Conservation (phyloP, 108 stramenopile genomes). For the Skeletonema menzelii region DNA sequence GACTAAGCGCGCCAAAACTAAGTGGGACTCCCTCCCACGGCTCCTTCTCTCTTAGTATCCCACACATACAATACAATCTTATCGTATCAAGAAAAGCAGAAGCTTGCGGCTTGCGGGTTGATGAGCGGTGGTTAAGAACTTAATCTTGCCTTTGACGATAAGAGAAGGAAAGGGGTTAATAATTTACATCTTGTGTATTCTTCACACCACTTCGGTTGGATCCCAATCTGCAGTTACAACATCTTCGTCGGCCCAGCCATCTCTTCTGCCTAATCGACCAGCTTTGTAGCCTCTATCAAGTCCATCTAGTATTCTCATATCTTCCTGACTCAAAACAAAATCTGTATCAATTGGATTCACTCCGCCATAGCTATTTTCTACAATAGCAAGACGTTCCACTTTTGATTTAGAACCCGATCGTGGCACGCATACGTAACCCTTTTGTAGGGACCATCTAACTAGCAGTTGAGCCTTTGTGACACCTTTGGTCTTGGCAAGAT, state of each 20-base stretch:
- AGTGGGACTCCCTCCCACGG: no score
- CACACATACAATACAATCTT: no score
- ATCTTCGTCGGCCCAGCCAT: slow-evolving; percentile 79
- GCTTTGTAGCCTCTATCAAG: slow-evolving; percentile 58
- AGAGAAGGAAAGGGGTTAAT: no score
- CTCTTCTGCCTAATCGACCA: slow-evolving; percentile 69
- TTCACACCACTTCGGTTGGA: slow-evolving; percentile 42
- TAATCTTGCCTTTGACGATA: background rate
- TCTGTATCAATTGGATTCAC: slow-evolving; percentile 29
- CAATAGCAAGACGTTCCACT: slow-evolving; percentile 74
- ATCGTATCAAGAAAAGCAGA: no score
- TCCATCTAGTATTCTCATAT: slow-evolving; percentile 63
- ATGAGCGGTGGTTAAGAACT: no score
- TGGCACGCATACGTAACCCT: slow-evolving; percentile 73
- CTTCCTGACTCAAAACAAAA: slow-evolving; percentile 49
- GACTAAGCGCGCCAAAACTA: no score
- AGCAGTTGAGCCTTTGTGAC: slow-evolving; percentile 85
- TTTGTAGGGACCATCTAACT: slow-evolving; percentile 77
- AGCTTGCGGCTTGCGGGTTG: no score
- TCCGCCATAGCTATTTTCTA: slow-evolving; percentile 73
- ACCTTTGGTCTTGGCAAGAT: slow-evolving; percentile 53
- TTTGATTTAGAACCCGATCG: slow-evolving; percentile 61
- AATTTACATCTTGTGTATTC: no score
- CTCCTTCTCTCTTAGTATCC: no score
- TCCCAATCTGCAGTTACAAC: slow-evolving; percentile 70